Evolutionary conservation across 441 rosid genomes (phyloP), one percentile per base, ranked within the genome.

Genomic region (Macaranga tanarius): DNA sequence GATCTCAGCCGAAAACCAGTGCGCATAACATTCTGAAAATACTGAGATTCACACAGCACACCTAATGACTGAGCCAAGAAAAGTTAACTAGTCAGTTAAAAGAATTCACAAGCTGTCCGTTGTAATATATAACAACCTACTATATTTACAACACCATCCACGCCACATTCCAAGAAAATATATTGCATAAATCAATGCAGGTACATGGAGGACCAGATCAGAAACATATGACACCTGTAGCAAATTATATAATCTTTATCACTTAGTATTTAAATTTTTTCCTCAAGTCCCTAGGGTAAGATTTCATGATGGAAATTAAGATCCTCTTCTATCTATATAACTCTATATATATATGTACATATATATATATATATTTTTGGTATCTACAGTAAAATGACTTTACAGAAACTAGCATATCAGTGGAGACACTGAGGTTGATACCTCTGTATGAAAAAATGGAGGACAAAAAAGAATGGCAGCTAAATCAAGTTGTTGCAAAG

Each of bases 1-100:
- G 99, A 91, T 70, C 97, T 86, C 74, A 96, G 81, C 77, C 87
- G 86, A 73, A 93, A 90, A 74, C 97, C 97, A 73, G 83, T 91
- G 25, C 98, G 95, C 89, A 88, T 52, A n/a, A 88, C 92, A 85
- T 92, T 88, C 88, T 86, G 90, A 75, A 80, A 87, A 77, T 89
- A 92, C 75, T 90, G 99, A 59, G 91, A 84, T 83, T 96, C 93
- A 9, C 88, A 87, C 10, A 93, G 93, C 79, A 91, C 98, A 34
- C 92, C 91, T 31, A 86, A 34, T 73, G 90, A 84, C 99, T 96
- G 88, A 76, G 73, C 65, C 70, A 79, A 79, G 75, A 48, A 23
- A 64, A 61, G 50, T 28, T 22, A 81, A 61, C 25, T 52, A 54
- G 63, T 73, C 76, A 80, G 50, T 26, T 52, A 66, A 50, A 50